Evolutionary conservation across 192 early-diverging fungal genomes (phyloP).

Genomic region (Umbelopsis sp.): DNA sequence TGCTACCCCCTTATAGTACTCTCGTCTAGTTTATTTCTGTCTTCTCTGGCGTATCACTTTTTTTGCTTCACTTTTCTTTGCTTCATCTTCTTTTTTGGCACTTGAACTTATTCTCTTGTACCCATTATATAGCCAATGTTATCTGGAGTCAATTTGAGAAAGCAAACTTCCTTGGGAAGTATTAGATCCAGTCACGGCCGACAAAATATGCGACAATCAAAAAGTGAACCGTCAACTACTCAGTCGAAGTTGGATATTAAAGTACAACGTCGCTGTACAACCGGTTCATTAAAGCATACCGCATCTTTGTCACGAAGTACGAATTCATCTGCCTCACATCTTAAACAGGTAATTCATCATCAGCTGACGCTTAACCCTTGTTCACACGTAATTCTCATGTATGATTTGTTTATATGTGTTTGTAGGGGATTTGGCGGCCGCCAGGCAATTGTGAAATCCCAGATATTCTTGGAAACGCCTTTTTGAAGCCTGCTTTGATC

Average conservation of each 20-base stretch:
- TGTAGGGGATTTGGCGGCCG: conserved; percentile 39
- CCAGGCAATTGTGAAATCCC: conserved; percentile 36
- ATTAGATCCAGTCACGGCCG: conserved; percentile 6
- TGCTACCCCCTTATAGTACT: neutral
- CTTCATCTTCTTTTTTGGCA: neutral
- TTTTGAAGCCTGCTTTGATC: conserved; percentile 36
- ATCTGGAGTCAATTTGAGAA: conserved; percentile 17
- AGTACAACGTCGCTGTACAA: conserved; percentile 14
- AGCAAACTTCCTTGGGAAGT: conserved; percentile 7
- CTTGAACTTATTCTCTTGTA: neutral
- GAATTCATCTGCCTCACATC: conserved; percentile 3
- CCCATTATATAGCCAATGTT: conserved; percentile 13
- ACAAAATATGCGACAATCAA: conserved; percentile 11
- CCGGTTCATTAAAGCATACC: conserved; percentile 15
- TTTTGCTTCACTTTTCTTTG: neutral
- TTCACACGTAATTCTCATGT: neutral
- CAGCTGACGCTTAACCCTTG: neutral
- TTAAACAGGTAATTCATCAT: conserved; percentile 9
- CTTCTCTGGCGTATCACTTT: conserved; percentile 12
- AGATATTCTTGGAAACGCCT: conserved; percentile 41
- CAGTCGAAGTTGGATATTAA: neutral
- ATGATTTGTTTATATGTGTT: too few species aligned
- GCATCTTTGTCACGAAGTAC: conserved; percentile 7
- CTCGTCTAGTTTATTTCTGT: neutral
- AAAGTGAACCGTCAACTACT: conserved; percentile 1